phyloP scores from a whole-genome alignment of 2,329 filamentous ascomycete species.

The Pseudogymnoascus destructans region DNA sequence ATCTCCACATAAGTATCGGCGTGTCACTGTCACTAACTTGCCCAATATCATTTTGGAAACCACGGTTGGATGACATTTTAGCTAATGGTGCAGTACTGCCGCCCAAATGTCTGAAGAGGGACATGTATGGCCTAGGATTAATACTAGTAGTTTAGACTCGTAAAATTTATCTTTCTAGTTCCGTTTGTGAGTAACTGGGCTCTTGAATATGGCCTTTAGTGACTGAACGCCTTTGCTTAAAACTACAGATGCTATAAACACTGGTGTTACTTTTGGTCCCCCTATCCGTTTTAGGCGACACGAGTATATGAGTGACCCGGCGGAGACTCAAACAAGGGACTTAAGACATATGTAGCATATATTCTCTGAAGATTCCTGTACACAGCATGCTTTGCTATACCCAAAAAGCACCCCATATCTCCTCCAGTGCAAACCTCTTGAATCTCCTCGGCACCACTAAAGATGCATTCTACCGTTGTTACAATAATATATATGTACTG shows the following conservation, averaged over 20 bases:
- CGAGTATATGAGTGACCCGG: not conserved
- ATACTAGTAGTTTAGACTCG: not conserved
- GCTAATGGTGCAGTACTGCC: not conserved
- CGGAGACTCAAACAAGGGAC: not conserved
- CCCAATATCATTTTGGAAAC: not conserved
- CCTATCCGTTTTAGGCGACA: not conserved
- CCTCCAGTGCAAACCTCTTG: not conserved
- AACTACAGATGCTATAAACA: no score
- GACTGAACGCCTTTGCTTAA: no score
- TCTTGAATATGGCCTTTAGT: not conserved
- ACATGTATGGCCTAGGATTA: not conserved
- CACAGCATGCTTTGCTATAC: not conserved
- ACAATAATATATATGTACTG: constrained; percentile 15
- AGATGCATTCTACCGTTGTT: constrained; percentile 1
- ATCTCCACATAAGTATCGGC: not conserved
- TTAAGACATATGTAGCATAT: not conserved
- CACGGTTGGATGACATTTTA: not conserved
- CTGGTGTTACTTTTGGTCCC: no score
- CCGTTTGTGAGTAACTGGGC: not conserved
- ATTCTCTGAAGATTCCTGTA: not conserved
- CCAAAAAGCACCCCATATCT: not conserved
- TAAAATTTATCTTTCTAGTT: not conserved
- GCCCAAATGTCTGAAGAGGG: not conserved
- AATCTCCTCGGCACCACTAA: not conserved
- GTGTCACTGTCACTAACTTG: no score